phyloP scores from a whole-genome alignment of 768 basidiomycete species.

The Amanita pseudoporphyria region DNA sequence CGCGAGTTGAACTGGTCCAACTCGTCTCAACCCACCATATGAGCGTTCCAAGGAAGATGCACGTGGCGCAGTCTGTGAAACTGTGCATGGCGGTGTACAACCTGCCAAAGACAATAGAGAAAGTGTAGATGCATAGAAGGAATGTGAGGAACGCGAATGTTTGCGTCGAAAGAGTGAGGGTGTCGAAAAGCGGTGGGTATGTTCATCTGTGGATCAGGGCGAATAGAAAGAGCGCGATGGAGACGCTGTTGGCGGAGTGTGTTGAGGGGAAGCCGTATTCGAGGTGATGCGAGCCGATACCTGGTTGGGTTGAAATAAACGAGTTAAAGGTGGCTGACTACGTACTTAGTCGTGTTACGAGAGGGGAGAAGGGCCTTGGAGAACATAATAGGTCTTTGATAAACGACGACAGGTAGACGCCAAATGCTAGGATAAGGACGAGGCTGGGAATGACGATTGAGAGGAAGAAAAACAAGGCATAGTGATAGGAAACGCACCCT shows the following conservation, averaged over 20 bases:
- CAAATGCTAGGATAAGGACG: too few relatives aligned
- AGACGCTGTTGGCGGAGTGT: conserved; percentile 86
- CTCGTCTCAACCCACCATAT: conserved; percentile 57
- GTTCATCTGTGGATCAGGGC: conserved; percentile 47
- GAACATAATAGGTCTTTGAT: conserved; percentile 91
- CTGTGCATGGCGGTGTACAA: too few relatives aligned
- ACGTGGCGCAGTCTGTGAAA: conserved; percentile 64
- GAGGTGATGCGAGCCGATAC: conserved; percentile 69
- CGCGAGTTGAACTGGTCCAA: conserved; percentile 24
- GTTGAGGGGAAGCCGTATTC: conserved; percentile 97
- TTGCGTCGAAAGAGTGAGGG: conserved; percentile 36
- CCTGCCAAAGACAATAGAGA: conserved; percentile 71
- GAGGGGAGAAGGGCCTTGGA: conserved; percentile 85
- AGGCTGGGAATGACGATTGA: too few relatives aligned
- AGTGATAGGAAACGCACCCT: too few relatives aligned
- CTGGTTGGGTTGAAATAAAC: conserved; percentile 22
- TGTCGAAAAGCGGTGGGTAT: conserved; percentile 20
- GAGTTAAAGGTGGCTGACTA: background rate
- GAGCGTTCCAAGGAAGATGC: conserved; percentile 50
- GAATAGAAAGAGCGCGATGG: conserved; percentile 78
- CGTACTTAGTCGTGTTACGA: conserved; percentile 80
- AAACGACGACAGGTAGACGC: too few relatives aligned
- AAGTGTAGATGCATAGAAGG: conserved; percentile 46
- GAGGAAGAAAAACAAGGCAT: too few relatives aligned
- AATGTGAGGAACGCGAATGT: conserved; percentile 32